A percentile compares a stretch with the other conserved stretches of the same genome.
These are phyloP conservation scores for Globisporangium viniferum DNA, from an alignment of 352 stramenopile genomes.

Conservation along the genomic window DNA sequence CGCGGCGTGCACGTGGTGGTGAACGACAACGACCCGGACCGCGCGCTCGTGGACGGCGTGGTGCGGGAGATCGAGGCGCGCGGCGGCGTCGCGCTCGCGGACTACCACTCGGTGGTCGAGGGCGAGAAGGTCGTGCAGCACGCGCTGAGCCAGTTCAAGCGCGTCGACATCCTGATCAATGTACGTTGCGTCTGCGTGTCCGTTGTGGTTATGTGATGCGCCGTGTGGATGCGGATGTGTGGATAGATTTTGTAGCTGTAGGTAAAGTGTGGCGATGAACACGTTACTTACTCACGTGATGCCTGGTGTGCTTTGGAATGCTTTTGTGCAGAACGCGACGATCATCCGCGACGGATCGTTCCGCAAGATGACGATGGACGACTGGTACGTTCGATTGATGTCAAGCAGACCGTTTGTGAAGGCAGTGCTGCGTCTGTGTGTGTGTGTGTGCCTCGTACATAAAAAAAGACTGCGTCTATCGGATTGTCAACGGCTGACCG, in stretches of 20 bases:
- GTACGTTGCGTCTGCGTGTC: too few species aligned
- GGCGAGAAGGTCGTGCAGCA: slow-evolving; percentile 78
- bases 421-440: slow-evolving; percentile 5
- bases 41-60: slow-evolving; percentile 63
- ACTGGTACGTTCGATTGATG: slow-evolving; percentile 56
- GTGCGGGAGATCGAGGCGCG: slow-evolving; percentile 72
- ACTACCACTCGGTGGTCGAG: slow-evolving; percentile 87
- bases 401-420: slow-evolving; percentile 29
- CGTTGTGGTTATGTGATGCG: too few species aligned
- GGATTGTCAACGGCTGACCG: not conserved
- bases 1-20: slow-evolving; percentile 64
- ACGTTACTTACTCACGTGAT: too few species aligned
- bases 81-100: slow-evolving; percentile 67
- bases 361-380: slow-evolving; percentile 86
- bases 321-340: slow-evolving; percentile 75
- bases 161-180: slow-evolving; percentile 86
- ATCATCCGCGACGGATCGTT: slow-evolving; percentile 92
- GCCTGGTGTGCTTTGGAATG: too few species aligned
- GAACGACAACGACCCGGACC: slow-evolving; percentile 80
- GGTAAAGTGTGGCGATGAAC: too few species aligned
- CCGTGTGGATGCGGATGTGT: too few species aligned
- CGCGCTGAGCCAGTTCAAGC: slow-evolving; percentile 64
- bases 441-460: too few species aligned
- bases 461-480: too few species aligned
- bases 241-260: too few species aligned